Evolutionary conservation across 1,284 basidiomycete genomes (phyloP), one percentile per base, ranked within the genome.

Genomic region (Boletus subluridellus): DNA sequence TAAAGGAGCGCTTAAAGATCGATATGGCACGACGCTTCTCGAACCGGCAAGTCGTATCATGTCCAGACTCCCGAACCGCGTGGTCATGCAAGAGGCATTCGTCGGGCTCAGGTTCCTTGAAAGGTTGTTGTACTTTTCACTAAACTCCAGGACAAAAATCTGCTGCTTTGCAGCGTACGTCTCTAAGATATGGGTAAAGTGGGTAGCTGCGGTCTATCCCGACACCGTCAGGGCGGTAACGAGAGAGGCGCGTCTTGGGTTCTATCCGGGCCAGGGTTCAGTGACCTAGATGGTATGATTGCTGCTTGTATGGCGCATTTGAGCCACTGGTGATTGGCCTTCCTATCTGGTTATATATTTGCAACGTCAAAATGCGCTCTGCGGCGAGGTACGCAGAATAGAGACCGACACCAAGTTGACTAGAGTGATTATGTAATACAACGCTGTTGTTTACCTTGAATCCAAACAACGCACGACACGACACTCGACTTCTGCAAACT

Each of bases 81-180:
- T 95, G 92, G 73, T 99, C 96, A 76, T 99, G 96, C 66, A 95
- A 74, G 81, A 99, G 98, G 80, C 98, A 99, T 68, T 95, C 94
- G 77, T 99, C 97, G 7, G 99, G 84, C 62, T 81, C 85, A 7
- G 95, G 95, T 76, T 97, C 95, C 64, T 86, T 81, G 68, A 98
- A 79, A 24, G 49, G 83, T 89, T 83, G 73, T 95, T 96, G 80
- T 98, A 99, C 72, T 89, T 90, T 76, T 96, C 94, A 73, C 92
- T 96, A 77, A 97, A 99, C 76, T 99, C 97, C 72, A 95, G 87
- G 63, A 99, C 88, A n/a, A 93, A 96, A 58, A 98, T 82, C 5
- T 95, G 92, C 65, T 95, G 87, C 78, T 97, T 96, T 55, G 82
- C 82, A 37, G 96, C 97, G 71, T 88, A 98, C 5, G 96, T 96